A percentile compares a stretch with the other conserved stretches of the same genome.
phyloP scores from a whole-genome alignment of 73 alveolate genomes.

The Paramecium sonneborni region DNA sequence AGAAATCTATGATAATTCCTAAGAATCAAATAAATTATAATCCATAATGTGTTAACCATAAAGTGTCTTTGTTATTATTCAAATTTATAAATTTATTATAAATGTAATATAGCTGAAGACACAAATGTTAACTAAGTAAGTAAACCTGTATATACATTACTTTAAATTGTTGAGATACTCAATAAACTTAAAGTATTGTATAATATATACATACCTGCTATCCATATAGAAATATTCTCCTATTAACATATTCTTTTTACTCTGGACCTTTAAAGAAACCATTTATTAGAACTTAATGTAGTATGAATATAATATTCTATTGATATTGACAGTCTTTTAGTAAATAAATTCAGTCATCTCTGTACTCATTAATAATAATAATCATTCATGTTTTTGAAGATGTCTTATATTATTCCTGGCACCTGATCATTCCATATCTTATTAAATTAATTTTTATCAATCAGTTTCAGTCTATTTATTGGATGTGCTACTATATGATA shows the following conservation, averaged over 20 bases:
- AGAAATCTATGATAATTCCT: slow-evolving; percentile 23
- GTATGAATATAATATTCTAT: not conserved
- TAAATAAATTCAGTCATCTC: not conserved
- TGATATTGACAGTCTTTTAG: slow-evolving; percentile 4
- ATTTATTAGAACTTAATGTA: not conserved
- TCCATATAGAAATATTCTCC: slow-evolving; percentile 9
- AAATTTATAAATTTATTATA: not conserved
- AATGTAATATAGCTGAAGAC: not conserved
- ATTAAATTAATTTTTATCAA: not conserved
- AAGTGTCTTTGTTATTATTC: not conserved
- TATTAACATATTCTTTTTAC: not conserved
- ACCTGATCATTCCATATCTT: not conserved
- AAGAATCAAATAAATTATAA: slow-evolving; percentile 19
- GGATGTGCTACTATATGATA: not conserved
- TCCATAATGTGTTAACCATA: not conserved
- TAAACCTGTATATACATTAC: not conserved
- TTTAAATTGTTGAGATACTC: not conserved
- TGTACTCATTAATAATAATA: not conserved
- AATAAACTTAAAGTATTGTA: not conserved
- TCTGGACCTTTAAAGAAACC: not conserved
- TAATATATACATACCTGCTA: not conserved
- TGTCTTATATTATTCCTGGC: not conserved
- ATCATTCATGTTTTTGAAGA: not conserved
- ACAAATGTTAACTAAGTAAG: not conserved
- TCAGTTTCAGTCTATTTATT: not conserved